Base-by-base conservation (phyloP, 2,329 filamentous ascomycete species). In the Calcarisporium arbuscula region DNA sequence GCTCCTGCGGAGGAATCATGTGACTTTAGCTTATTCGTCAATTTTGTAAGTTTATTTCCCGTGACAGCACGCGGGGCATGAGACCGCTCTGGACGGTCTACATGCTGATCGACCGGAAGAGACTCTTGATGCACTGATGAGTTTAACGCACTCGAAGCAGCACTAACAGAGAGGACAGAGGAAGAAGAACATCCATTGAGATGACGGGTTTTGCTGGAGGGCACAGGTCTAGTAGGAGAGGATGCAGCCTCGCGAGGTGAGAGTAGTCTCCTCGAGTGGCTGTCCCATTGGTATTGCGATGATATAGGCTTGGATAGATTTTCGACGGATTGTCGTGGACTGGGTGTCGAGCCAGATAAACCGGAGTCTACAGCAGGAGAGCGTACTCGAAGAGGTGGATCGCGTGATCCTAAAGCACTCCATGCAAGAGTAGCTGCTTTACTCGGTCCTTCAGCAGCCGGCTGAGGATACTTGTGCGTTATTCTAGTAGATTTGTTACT, bases 391-490 rank as follows among this genome's bases (percentile, higher is more conserved):
- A 27, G 36, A 49, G 39, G 15, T 28, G 55, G 57, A 19, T 69
- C 64, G 41, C 54, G 58, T 5, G 63, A 56, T 10, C 60, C 59
- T 11, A 72, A 52, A 14, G 63, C 61, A 34, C 55, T 67, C 77
- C 79, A 83, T 20, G 79, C 79, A 34, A 82, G 50, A 4, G 73
- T 75, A 18, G 79, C 79, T 26, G 79, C 79, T 50, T 77, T 79
- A 53, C 69, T 80, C 10, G 77, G 70, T 1, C 76, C 70, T 35
- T 76, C 74, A 22, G 58, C 56, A 14, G 57, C 56, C 35, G 58
- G 51, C 38, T 58, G 70, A 8, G 62, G 52, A 20, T 64, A 52
- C 32, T 64, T 64, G 17, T 65, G 64, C 8, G 52, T 48, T 10
- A 57, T 36, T 39, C 61, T 70, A 3, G 49, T 38, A 6, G 57